phyloP scores from a whole-genome alignment of 768 basidiomycete species.

The Lentinula edodes region DNA sequence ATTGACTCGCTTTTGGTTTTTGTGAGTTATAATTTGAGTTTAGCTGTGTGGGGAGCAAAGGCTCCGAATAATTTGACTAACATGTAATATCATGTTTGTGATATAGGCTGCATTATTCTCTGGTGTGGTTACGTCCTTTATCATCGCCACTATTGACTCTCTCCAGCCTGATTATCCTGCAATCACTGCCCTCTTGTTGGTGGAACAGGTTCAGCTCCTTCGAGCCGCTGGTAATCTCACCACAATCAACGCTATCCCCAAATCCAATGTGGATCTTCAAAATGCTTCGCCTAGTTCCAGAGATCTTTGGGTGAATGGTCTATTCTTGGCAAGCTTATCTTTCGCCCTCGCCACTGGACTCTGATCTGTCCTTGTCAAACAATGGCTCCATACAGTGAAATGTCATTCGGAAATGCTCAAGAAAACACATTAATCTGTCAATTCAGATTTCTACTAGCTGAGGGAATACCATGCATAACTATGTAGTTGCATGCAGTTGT shows the following conservation, averaged over 20 bases:
- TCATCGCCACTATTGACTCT: not conserved
- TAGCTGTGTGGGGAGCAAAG: too few relatives aligned
- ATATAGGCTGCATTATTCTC: not conserved
- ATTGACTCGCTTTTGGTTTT: constrained; percentile 1
- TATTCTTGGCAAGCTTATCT: constrained; percentile 3
- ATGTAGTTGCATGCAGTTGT: too few relatives aligned
- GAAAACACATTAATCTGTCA: not conserved
- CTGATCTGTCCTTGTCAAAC: constrained; percentile 5
- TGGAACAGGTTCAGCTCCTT: not conserved
- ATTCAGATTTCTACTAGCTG: too few relatives aligned
- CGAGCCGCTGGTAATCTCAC: not conserved
- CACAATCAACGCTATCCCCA: not conserved
- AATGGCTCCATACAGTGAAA: constrained; percentile 5
- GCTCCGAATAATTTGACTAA: too few relatives aligned
- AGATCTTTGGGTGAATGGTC: constrained; percentile 8
- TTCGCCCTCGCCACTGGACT: not conserved
- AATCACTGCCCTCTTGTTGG: not conserved
- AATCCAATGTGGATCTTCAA: not conserved
- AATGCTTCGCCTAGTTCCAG: not conserved
- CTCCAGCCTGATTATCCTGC: not conserved
- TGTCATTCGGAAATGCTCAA: not conserved
- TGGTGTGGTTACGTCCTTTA: not conserved
- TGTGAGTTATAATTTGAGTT: not conserved
- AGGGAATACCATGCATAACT: too few relatives aligned
- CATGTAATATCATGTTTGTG: too few relatives aligned